Percentiles rank a stretch among this genome's conserved stretches.
Conservation (phyloP, 345 rosid species). For the Moricandia moricandioides region DNA sequence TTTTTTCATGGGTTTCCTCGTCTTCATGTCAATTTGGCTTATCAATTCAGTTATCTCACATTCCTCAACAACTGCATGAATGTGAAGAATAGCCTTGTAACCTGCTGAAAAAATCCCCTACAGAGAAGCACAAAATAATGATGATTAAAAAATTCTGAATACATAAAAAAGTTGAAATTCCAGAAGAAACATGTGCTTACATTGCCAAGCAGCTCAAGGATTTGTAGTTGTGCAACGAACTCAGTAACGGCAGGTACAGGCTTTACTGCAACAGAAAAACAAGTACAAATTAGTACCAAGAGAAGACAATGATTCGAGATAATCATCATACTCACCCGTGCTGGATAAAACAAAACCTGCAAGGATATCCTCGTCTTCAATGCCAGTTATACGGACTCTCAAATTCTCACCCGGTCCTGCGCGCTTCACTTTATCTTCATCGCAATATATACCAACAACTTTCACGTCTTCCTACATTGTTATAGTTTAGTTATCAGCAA, state of each 20-base stretch:
- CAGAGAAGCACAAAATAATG: constrained; percentile 21
- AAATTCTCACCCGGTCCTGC: no score
- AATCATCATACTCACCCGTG: constrained; percentile 52
- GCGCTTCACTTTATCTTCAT: no score
- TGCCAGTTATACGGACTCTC: constrained; percentile 63
- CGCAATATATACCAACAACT: no score
- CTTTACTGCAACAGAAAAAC: constrained; percentile 52
- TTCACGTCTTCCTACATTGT: no score
- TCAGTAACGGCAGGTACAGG: constrained; percentile 70
- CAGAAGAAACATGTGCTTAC: constrained; percentile 36
- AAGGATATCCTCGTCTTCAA: constrained; percentile 88
- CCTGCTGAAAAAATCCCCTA: constrained; percentile 98
- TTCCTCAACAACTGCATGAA: constrained; percentile 91
- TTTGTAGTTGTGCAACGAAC: constrained; percentile 82
- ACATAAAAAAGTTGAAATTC: background rate
- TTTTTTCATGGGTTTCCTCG: constrained; percentile 70
- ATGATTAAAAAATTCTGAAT: background rate
- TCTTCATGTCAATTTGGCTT: constrained; percentile 81
- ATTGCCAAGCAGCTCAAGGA: constrained; percentile 91
- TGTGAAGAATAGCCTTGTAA: constrained; percentile 88
- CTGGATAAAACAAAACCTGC: constrained; percentile 86
- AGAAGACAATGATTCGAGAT: no score
- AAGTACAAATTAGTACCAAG: constrained; percentile 6
- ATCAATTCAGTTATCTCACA: constrained; percentile 82
- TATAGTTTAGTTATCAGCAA: no score